Evolutionary conservation across 495 filamentous ascomycete genomes (phyloP).

Genomic region (Tuber microsphaerosporum): DNA sequence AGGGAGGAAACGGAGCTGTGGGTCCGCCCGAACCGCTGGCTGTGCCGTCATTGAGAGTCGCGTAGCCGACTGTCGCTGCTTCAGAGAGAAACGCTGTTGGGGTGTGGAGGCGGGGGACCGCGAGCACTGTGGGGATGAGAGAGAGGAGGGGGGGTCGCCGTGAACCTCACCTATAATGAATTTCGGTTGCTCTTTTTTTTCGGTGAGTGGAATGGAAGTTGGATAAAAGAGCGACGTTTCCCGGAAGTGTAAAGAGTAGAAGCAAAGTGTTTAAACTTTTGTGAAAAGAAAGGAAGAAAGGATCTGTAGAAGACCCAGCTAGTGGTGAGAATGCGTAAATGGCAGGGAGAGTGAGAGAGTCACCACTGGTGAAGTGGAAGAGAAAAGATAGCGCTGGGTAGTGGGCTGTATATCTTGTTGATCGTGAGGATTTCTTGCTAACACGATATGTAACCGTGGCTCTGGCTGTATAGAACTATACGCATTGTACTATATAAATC

Average conservation of each 20-base stretch:
- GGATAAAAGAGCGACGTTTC: neutral
- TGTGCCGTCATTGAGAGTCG: constrained; percentile 41
- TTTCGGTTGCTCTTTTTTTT: neutral
- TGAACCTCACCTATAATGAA: neutral
- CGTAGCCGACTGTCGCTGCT: constrained; percentile 43
- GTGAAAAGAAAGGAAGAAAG: neutral
- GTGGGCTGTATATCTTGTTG: neutral
- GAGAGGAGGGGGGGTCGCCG: neutral
- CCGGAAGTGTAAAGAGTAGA: neutral
- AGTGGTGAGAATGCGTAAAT: neutral
- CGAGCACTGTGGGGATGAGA: too few relatives aligned
- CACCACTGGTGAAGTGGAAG: neutral
- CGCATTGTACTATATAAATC: neutral
- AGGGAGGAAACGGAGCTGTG: constrained; percentile 53
- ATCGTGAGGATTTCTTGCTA: neutral
- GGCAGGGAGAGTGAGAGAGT: neutral
- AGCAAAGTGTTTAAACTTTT: neutral
- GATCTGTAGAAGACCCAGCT: neutral
- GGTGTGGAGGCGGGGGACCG: neutral
- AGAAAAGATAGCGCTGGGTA: neutral
- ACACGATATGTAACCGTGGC: neutral
- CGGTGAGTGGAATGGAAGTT: neutral
- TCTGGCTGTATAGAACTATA: neutral
- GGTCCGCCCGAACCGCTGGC: constrained; percentile 54
- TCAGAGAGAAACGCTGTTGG: constrained; percentile 41